Base-by-base conservation (phyloP, 495 filamentous ascomycete genomes). In the Aspergillus conjunctus region DNA sequence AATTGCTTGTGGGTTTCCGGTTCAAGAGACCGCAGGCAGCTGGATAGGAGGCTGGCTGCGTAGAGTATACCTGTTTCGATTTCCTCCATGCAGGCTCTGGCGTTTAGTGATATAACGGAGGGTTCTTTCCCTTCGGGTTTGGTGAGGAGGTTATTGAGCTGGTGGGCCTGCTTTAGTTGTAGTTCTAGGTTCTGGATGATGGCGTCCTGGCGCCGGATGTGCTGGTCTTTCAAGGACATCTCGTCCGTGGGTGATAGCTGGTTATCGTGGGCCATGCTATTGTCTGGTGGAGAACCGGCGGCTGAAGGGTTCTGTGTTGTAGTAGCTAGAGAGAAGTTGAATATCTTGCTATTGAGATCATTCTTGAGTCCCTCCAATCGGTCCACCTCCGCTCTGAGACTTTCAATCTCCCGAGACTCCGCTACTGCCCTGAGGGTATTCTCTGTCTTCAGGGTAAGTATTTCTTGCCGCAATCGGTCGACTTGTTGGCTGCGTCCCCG, bases 311-410 rank as follows among this genome's bases (percentile, higher is more conserved):
- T n/a, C n/a, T n/a, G 17, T 45, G 12, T 15, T 45, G 7, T 7
- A 12, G 7, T 7, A 20, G 43, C 1, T 45, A 6, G 43, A 45
- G 17, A 45, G 10, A 0, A 45, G 43, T 3, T 17, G 43, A 45
- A n/a, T 1, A 45, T 45, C 17, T 45, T 45, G 11, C 18, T 54
- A n/a, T 54, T 17, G 12, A 21, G 15, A 10, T 54, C 33, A 7
- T 32, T 17, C 21, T 54, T 54, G 52, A 54, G 32, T 7, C 6
- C 10, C 22, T 41, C n/a, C 20, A 54, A 26, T 15, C 52, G 52
- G 11, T 43, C 43, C 33, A 54, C 52, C 33, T 54, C 33, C 9
- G 34, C 32, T 18, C 43, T 6, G 52, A 54, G 52, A n/a, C 21
- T 20, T 41, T 39, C 17, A 43, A 41, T 54, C 21, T 54, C 52